Base-by-base conservation (phyloP, 306 rosid species). In the Lathyrus tuberosus region DNA sequence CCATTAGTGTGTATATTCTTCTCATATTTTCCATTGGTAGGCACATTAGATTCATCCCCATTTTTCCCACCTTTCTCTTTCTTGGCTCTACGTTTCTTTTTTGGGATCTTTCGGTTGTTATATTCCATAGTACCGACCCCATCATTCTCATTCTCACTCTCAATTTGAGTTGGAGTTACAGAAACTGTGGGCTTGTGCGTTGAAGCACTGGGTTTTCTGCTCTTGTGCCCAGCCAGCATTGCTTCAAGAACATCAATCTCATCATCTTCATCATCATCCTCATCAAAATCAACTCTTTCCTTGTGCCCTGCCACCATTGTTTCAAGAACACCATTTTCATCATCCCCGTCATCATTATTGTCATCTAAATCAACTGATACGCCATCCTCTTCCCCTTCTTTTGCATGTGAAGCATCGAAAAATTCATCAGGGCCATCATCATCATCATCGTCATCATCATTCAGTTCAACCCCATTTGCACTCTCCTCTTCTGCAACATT, bases 271-370 rank as follows among this genome's bases (percentile, higher is more conserved):
- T 71, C 75, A 2, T 28, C 86, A 18, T 63, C 28, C 18, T 57
- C 79, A 18, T 65, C 81, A 59, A 59, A 73, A 46, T 47, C 78
- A 37, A 37, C 71, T 76, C 80, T 81, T 63, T 51, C 78, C 74
- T 62, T 87, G 26, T 58, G 81, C 66, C 90, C 91, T 0, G 84
- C 81, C 64, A 87, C 12, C 95, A 87, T 87, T 24, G 92, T 91
- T 82, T 85, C 87, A 57, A 94, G 88, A 60, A 81, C 72, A 59
- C 62, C 80, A 67, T 61, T 69, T 68, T 88, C 90, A 77, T 76
- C 90, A 3, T 79, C 87, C 6, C 76, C 79, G 0, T 78, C 71
- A 0, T 15, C 84, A 17, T 62, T 1, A 4, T 56, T 8, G 6
- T 28, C 40, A 33, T 53, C 80, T 64, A 41, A 73, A 31, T 41